Base-by-base conservation (phyloP, 2,329 filamentous ascomycete species). In the Ophiostoma sp. region DNA sequence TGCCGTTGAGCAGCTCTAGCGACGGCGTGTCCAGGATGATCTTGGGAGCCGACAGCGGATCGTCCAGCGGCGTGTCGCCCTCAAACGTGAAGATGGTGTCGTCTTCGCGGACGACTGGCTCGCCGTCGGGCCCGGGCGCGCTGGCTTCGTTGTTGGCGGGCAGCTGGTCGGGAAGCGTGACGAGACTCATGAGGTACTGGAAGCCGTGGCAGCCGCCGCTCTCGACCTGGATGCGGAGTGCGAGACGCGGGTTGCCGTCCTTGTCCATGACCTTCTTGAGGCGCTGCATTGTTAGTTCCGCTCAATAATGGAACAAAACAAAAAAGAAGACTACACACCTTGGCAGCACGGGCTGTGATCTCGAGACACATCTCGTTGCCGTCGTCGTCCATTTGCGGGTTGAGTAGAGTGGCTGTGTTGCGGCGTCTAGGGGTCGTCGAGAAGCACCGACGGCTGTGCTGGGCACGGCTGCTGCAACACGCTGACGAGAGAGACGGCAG, bases 151-250 rank as follows among this genome's bases (percentile, higher is more conserved):
- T 39, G 33, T 54, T 8, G 15, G 72, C 15, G 0, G 77, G 75
- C 1, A 80, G 72, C 0, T 75, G 70, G 0, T 78, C 71, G 0
- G 87, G 87, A 0, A 90, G 80, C 0, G 86, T 87, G 2, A 92
- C 90, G 4, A 98, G 85, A 20, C 89, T 92, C 92, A 99, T 97
- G 66, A 96, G 82, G 78, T 99, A 99, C 79, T 99, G 95, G 79
- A 99, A 99, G 67, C 95, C 95, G 80, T 99, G 95, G 79, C 95
- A 99, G 70, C 95, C 95, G 73, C 95, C 95, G 70, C 90, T 93
- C 77, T 96, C 93, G 71, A 99, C 94, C 72, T 91, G 90, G 74
- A 99, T 91, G 68, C 94, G 91, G n/a, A 99, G 85, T 33, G 93
- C 92, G 41, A 96, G 87, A 76, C 91, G 84, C 1, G 92, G 92